Base-by-base conservation (phyloP, 2,329 filamentous ascomycete genomes). In the Colletotrichum costaricense region DNA sequence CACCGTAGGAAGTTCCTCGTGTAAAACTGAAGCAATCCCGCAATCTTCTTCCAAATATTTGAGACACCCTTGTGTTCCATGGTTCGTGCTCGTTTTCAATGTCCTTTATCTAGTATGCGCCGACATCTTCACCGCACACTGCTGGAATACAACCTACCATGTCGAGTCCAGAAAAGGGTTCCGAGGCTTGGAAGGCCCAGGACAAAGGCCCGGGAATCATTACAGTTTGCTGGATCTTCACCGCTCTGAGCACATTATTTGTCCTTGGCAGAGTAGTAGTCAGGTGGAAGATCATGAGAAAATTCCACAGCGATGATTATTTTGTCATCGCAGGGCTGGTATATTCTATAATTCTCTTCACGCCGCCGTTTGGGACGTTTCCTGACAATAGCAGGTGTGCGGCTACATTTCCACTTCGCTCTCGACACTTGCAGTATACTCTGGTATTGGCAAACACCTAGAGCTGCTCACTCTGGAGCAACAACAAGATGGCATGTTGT, bases 381-480 rank as follows among this genome's bases (percentile, higher is more conserved):
- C 9, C 6, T 24, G 19, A 49, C 19, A 49, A n/a, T n/a, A 49
- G 42, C 8, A 73, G 56, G 49, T 54, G 35, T 52, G 63, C 6
- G 57, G 69, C 33, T 58, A 68, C 14, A 28, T 71, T 62, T 82
- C 82, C 19, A 79, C 83, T 0, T 79, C 71, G 2, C 69, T 86
- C 8, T 80, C 80, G 1, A 79, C 80, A 6, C 76, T 79, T 6
- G 82, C 82, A 5, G 80, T 87, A 11, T 49, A 63, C 1, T 75
- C 78, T 24, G 85, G 86, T 5, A 84, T 81, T 63, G 85, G 85
- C 1, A 79, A 79, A 58, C 85, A 87, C 74, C 78, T 81, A 26
- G 73, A 65, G 7, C 78, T 80, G 0, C 77, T 87, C 12, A 73
- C 67, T 0, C 35, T 72, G 2, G 69, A 79, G 0, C 76, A 85